These are phyloP conservation scores for Podospora australis DNA, from an alignment of 495 filamentous ascomycete genomes.

Conservation along the genomic window DNA sequence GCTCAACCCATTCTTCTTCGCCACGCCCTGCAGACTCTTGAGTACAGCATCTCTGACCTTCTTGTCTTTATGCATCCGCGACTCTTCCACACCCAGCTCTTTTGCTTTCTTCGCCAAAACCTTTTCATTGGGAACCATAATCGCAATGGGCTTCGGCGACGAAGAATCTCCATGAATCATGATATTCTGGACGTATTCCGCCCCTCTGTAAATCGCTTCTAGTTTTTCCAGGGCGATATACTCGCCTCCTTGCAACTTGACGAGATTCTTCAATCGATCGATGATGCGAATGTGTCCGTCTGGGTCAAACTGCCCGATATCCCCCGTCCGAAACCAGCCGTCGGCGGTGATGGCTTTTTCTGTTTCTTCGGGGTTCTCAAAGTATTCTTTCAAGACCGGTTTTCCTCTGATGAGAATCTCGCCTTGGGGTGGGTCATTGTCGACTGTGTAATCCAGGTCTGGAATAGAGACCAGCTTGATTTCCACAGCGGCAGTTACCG, in stretches of 20 bases:
- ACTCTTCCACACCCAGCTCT: constrained; percentile 44
- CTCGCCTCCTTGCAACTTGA: constrained; percentile 60
- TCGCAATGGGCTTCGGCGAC: constrained; percentile 48
- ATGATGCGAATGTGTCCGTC: constrained; percentile 78
- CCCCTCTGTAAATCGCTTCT: constrained; percentile 56
- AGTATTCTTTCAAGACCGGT: constrained; percentile 68
- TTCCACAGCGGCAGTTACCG: constrained; percentile 56
- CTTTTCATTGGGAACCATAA: constrained; percentile 52
- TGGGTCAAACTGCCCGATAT: constrained; percentile 69
- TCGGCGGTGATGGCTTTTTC: constrained; percentile 70
- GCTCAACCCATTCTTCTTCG: constrained; percentile 45
- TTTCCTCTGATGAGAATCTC: constrained; percentile 74
- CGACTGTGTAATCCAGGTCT: constrained; percentile 77
- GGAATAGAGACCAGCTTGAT: constrained; percentile 72
- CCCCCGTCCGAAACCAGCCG: constrained; percentile 90
- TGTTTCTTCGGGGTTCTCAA: constrained; percentile 76
- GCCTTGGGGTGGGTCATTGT: constrained; percentile 73
- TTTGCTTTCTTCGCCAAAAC: constrained; percentile 44
- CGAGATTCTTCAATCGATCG: constrained; percentile 84
- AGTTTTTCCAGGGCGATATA: constrained; percentile 64
- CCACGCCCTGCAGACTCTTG: constrained; percentile 47
- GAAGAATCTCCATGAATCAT: constrained; percentile 52
- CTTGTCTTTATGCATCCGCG: constrained; percentile 35
- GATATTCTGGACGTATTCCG: constrained; percentile 48
- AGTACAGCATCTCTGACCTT: constrained; percentile 47